Evolutionary conservation across 2,329 filamentous ascomycete species (phyloP), one percentile per base, ranked within the genome.

Genomic region (Colletotrichum simmondsii): DNA sequence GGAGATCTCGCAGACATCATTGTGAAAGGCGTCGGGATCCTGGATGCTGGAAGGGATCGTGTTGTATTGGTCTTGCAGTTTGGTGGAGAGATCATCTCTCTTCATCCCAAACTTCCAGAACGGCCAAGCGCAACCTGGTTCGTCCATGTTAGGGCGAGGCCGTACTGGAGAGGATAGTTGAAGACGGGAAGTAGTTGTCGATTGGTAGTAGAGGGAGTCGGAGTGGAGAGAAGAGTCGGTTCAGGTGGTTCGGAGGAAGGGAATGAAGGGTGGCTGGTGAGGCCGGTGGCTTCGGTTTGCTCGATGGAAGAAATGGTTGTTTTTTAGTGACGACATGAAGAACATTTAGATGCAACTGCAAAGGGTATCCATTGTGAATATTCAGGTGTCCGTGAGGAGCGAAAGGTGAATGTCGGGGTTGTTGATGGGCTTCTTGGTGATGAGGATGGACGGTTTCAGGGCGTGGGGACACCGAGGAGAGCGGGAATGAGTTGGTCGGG

Each of bases 71-170:
- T 90, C 87, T 77, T 91, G 88, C 14, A 91, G 86, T 65, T 85
- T 88, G 65, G 86, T 87, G 78, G 87, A 87, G 80, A 91, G 87
- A 77, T 90, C 89, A 69, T 87, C 85, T 78, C 85, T 86, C 84
- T 88, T 90, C 86, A 91, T 86, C 78, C 88, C 89, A 83, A 91
- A 91, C 80, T 91, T 91, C 89, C 89, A 91, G 77, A 87, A 86
- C 56, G 89, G 89, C 89, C 89, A 91, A 76, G 85, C 83, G 78
- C 81, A 83, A 75, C 80, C 83, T 37, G 84, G 85, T 68, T 90
- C 88, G 81, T 90, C 88, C 89, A 91, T 91, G 73, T 77, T 68
- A 65, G 16, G 32, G 61, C 28, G 37, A 22, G 28, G n/a, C 42
- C 1, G 49, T 52, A 54, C 2, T 42, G 53, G 46, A 5, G 35